Conservation (phyloP, 2,329 filamentous ascomycete species). For the Calonectria hongkongensis region DNA sequence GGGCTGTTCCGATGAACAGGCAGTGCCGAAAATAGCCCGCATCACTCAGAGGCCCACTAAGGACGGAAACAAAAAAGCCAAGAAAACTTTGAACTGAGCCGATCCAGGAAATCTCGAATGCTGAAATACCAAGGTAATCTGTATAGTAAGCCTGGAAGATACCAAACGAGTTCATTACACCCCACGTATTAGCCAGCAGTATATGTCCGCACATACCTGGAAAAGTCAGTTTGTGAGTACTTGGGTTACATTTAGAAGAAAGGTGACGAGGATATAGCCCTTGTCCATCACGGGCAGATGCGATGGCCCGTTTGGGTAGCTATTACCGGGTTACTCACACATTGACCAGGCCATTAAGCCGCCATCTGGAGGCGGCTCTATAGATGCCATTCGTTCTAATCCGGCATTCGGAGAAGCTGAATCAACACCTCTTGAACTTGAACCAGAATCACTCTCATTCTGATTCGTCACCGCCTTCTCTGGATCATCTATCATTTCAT, state of each 20-base stretch:
- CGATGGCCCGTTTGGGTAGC: too few relatives aligned
- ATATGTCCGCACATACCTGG: slow-evolving; percentile 22
- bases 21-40: background rate
- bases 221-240: slow-evolving; percentile 22
- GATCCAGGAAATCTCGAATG: slow-evolving; percentile 27
- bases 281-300: background rate
- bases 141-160: slow-evolving; percentile 29
- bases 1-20: background rate
- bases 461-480: background rate
- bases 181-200: slow-evolving; percentile 29
- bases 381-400: background rate
- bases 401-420: background rate
- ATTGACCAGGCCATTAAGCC: background rate
- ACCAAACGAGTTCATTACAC: slow-evolving; percentile 27
- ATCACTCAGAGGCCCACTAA: slow-evolving; percentile 19
- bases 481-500: background rate
- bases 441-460: background rate
- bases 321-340: background rate
- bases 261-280: too few relatives aligned
- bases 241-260: background rate
- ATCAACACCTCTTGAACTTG: background rate
- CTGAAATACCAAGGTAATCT: background rate
- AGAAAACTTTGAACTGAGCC: slow-evolving; percentile 24
- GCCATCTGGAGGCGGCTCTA: slow-evolving; percentile 1
- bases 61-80: slow-evolving; percentile 12